Evolutionary conservation across 768 basidiomycete genomes (phyloP), one percentile per base, ranked within the genome.

Genomic region (Gymnopilus junonius): DNA sequence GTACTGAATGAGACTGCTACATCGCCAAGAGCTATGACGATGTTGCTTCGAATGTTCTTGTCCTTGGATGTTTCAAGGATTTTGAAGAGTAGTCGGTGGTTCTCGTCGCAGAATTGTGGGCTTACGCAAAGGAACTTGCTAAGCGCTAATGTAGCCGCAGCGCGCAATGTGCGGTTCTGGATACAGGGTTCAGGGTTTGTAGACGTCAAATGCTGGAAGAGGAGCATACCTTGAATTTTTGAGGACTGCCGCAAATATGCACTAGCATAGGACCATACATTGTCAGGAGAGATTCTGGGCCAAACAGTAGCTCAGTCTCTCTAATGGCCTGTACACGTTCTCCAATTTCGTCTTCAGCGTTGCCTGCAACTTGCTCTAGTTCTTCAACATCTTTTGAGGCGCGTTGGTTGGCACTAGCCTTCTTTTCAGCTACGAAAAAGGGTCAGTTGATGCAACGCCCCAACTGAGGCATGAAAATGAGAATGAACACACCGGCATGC

Each of bases 1-100:
- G 80, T 95, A 75, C 94, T 95, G 83, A 99, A 99, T n/a, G 93
- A 97, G 15, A 99, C 95, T 0, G 97, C 97, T 37, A 99, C 93
- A 68, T 99, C 97, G 7, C 97, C 97, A 4, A 99, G 87, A 2
- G 96, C 96, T 70, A 99, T 99, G 65, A 97, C 95, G 71, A 97
- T 94, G 77, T 99, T 99, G 73, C 92, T 93, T 12, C 95, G 88
- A 65, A 99, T 94, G 67, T 90, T 91, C 1, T 94, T 84, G 70
- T 97, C 95, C 70, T 85, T 89, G 8, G 95, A 93, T 1, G 91
- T 94, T 73, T 99, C 95, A 57, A 98, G 87, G 60, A 99, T 89
- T 74, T 92, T 94, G 86, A 99, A 98, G 14, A 99, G 83, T 8
- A 99, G 80, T 46, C 87, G 84, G 63, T 99, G 90, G 73, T 98